phyloP scores from a whole-genome alignment of 176 grass and related monocot genomes.

The Aegilops umbellulata region DNA sequence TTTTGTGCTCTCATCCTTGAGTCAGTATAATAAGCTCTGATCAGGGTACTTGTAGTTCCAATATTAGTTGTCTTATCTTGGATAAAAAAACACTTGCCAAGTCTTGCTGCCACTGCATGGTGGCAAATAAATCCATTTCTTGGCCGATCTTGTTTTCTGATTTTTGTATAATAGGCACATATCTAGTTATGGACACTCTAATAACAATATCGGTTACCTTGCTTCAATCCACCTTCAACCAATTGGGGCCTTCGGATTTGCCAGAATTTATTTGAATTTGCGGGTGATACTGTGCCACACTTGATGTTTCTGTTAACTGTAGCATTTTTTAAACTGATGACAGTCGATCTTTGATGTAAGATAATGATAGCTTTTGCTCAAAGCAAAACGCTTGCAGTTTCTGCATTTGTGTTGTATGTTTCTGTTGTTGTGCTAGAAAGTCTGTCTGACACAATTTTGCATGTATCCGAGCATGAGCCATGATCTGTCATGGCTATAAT shows the following conservation, averaged over 20 bases:
- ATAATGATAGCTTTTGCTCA: not conserved
- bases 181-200: no score
- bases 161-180: no score
- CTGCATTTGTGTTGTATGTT: not conserved
- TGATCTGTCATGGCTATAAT: not conserved
- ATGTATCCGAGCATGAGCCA: not conserved
- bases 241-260: not conserved
- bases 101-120: not conserved
- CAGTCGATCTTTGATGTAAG: not conserved
- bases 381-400: not conserved
- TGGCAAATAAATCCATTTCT: not conserved
- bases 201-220: no score
- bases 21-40: not conserved
- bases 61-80: not conserved
- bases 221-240: not conserved
- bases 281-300: no score
- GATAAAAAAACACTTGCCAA: not conserved
- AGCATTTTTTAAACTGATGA: no score
- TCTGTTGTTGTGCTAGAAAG: not conserved
- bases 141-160: not conserved
- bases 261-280: not conserved
- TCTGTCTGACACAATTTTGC: not conserved
- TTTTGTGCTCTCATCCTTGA: not conserved
- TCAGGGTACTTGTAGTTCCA: not conserved
- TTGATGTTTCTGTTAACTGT: no score